Conservation (phyloP, 768 basidiomycete species). For the Phlebiopsis gigantea region DNA sequence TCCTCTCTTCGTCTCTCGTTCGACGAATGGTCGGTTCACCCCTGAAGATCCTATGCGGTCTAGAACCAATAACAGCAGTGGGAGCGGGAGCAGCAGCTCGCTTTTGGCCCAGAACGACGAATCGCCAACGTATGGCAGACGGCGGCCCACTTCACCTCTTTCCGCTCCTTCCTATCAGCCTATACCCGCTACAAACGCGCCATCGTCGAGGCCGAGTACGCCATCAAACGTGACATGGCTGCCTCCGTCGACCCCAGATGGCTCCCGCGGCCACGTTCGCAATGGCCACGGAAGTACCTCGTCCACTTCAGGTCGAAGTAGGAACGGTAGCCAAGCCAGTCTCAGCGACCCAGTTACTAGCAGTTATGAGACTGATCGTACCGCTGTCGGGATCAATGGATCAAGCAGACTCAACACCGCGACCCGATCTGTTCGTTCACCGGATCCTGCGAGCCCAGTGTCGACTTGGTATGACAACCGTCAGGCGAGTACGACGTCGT, state of each 20-base stretch:
- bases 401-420: slow-evolving; percentile 7
- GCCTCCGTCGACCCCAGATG: slow-evolving; percentile 29
- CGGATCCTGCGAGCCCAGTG: slow-evolving; percentile 57
- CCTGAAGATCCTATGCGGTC: slow-evolving; percentile 41
- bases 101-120: slow-evolving; percentile 24
- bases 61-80: slow-evolving; percentile 3
- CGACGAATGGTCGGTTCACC: slow-evolving; percentile 59
- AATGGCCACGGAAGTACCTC: slow-evolving; percentile 42
- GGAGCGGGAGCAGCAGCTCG: slow-evolving; percentile 7
- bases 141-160: slow-evolving; percentile 71
- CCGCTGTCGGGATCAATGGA: slow-evolving; percentile 28
- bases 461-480: slow-evolving; percentile 44
- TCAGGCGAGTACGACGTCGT: slow-evolving; percentile 18
- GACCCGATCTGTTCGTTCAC: slow-evolving; percentile 48
- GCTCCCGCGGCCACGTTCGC: slow-evolving; percentile 7
- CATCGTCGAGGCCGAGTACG: slow-evolving; percentile 45
- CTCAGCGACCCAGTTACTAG: slow-evolving; percentile 17
- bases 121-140: slow-evolving; percentile 42
- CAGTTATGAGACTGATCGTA: slow-evolving; percentile 24
- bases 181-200: slow-evolving; percentile 26
- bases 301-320: slow-evolving; percentile 19
- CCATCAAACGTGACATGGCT: slow-evolving; percentile 80
- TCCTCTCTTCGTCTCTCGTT: slow-evolving; percentile 52
- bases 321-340: slow-evolving; percentile 27
- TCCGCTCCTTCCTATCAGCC: slow-evolving; percentile 57